phyloP scores from a whole-genome alignment of 768 basidiomycete genomes.

The Pholiota conissans region DNA sequence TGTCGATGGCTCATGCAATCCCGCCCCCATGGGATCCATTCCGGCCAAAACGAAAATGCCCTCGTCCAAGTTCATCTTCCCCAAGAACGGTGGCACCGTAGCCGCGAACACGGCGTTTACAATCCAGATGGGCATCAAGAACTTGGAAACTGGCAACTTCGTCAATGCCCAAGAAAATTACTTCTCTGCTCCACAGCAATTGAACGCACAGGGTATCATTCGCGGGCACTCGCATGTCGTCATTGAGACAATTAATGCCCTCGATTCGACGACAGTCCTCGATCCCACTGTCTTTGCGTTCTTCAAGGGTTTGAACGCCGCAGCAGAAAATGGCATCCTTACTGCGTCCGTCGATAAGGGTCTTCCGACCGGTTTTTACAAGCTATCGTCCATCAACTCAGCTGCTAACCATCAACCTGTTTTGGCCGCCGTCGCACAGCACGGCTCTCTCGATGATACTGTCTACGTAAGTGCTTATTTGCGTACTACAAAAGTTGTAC shows the following conservation, averaged over 20 bases:
- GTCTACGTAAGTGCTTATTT: constrained; percentile 46
- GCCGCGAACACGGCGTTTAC: constrained; percentile 48
- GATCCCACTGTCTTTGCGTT: constrained; percentile 57
- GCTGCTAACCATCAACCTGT: constrained; percentile 62
- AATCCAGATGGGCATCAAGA: constrained; percentile 47
- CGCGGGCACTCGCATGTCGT: constrained; percentile 62
- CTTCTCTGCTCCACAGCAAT: constrained; percentile 57
- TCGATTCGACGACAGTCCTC: constrained; percentile 42
- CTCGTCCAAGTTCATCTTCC: constrained; percentile 47
- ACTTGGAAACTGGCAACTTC: constrained; percentile 55
- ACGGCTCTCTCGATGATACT: constrained; percentile 57
- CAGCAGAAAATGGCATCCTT: constrained; percentile 49
- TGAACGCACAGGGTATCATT: constrained; percentile 51
- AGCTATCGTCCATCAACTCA: constrained; percentile 57
- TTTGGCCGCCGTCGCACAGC: constrained; percentile 59
- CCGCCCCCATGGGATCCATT: constrained; percentile 59
- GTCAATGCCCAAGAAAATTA: constrained; percentile 54
- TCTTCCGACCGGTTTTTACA: constrained; percentile 60
- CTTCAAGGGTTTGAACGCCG: constrained; percentile 55
- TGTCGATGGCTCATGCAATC: constrained; percentile 57
- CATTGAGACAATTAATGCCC: constrained; percentile 47
- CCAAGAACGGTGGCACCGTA: constrained; percentile 46
- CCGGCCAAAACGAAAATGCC: constrained; percentile 48
- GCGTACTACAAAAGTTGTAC: too few species aligned
- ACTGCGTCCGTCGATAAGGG: constrained; percentile 53